Evolutionary conservation across 371 early-diverging fungal genomes (phyloP).

Genomic region (Zychaea mexicana): DNA sequence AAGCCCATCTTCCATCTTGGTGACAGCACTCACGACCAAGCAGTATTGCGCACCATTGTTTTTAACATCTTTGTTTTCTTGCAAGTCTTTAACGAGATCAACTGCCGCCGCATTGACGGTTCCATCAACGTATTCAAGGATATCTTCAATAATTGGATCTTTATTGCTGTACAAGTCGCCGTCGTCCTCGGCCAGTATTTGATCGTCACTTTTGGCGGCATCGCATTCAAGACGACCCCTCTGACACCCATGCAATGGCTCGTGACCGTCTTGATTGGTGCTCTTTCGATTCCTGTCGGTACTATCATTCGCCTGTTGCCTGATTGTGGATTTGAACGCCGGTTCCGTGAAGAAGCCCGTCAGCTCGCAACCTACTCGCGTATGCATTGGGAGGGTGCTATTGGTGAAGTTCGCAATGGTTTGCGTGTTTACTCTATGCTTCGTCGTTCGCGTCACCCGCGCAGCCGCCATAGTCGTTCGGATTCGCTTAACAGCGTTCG

Average conservation of each 20-base stretch:
- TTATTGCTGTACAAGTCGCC: slow-evolving; percentile 71
- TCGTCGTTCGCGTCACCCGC: slow-evolving; percentile 35
- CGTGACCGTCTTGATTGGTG: slow-evolving; percentile 72
- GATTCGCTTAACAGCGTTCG: slow-evolving; percentile 11
- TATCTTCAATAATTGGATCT: slow-evolving; percentile 76
- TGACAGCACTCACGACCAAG: slow-evolving; percentile 36
- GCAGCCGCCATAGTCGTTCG: slow-evolving; percentile 10
- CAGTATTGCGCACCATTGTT: slow-evolving; percentile 76
- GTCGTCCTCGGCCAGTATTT: slow-evolving; percentile 76
- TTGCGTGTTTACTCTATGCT: slow-evolving; percentile 53
- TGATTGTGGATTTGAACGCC: slow-evolving; percentile 47
- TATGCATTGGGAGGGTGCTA: slow-evolving; percentile 64
- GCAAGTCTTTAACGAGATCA: slow-evolving; percentile 94
- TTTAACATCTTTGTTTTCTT: slow-evolving; percentile 96
- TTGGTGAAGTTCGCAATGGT: slow-evolving; percentile 51
- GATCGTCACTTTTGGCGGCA: slow-evolving; percentile 89
- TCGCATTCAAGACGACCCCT: slow-evolving; percentile 84
- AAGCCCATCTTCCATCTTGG: slow-evolving; percentile 66
- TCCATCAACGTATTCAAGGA: slow-evolving; percentile 86
- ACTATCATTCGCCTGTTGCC: slow-evolving; percentile 79
- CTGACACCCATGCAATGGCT: slow-evolving; percentile 81
- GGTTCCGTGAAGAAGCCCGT: slow-evolving; percentile 56
- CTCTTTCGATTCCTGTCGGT: slow-evolving; percentile 88
- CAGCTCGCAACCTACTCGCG: slow-evolving; percentile 55
- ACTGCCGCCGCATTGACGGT: slow-evolving; percentile 78